phyloP scores from a whole-genome alignment of 2,329 filamentous ascomycete genomes.

The Xylaria sp. region DNA sequence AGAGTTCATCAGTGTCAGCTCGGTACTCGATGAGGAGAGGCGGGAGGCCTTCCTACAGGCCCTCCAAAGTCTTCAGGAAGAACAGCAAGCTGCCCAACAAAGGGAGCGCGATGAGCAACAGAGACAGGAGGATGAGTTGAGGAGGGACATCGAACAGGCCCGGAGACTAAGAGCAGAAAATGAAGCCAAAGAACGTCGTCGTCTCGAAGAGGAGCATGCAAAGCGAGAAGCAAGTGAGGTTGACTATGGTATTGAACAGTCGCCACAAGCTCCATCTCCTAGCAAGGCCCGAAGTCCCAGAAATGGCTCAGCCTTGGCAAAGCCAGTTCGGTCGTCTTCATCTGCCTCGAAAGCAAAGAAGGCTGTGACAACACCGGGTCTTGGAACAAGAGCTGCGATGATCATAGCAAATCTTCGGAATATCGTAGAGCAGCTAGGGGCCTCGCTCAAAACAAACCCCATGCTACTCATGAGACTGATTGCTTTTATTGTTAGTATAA shows the following conservation, averaged over 20 bases:
- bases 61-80: constrained; percentile 83
- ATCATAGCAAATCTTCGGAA: constrained; percentile 63
- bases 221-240: constrained; percentile 66
- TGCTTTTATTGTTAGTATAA: constrained; percentile 81
- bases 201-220: constrained; percentile 64
- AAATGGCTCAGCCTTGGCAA: constrained; percentile 49
- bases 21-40: constrained; percentile 90
- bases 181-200: constrained; percentile 63
- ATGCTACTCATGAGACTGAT: constrained; percentile 69
- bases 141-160: constrained; percentile 66
- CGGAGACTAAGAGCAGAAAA: constrained; percentile 66
- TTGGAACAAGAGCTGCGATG: constrained; percentile 61
- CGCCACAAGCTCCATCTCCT: constrained; percentile 53
- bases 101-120: constrained; percentile 68
- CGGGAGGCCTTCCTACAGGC: constrained; percentile 90
- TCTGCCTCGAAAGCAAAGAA: constrained; percentile 48
- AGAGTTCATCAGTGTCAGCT: constrained; percentile 87
- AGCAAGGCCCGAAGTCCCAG: constrained; percentile 48
- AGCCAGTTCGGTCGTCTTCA: constrained; percentile 43
- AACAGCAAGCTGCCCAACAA: constrained; percentile 77
- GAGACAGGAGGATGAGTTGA: constrained; percentile 66
- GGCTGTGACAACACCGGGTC: constrained; percentile 49
- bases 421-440: constrained; percentile 62
- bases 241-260: constrained; percentile 74
- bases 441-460: constrained; percentile 65